Evolutionary conservation across 306 rosid genomes (phyloP).

Genomic region (Castanopsis chinensis): DNA sequence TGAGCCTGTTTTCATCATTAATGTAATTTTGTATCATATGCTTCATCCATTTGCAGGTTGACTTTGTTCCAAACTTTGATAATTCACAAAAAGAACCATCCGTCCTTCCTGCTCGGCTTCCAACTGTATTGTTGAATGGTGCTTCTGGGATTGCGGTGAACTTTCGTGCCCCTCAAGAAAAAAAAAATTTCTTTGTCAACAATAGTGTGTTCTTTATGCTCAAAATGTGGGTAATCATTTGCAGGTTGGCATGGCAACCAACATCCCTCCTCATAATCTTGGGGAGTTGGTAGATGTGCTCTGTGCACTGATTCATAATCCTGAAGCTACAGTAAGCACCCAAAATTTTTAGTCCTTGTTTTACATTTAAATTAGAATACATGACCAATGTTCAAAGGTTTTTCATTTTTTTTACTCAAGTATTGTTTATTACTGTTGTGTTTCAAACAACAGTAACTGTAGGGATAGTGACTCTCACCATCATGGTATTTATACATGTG

Average conservation of each 20-base stretch:
- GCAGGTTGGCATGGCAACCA: conserved; percentile 99
- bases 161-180: conserved; percentile 3
- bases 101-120: conserved; percentile 91
- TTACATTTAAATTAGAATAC: background rate
- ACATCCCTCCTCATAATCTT: conserved; percentile 97
- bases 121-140: conserved; percentile 86
- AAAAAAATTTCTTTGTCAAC: background rate
- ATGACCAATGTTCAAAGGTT: background rate
- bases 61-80: conserved; percentile 90
- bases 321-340: conserved; percentile 87
- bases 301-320: conserved; percentile 80
- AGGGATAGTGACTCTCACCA: background rate
- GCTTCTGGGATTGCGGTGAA: conserved; percentile 98
- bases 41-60: conserved; percentile 58
- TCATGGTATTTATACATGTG: background rate
- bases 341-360: background rate
- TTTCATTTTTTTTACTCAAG: background rate
- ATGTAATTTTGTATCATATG: conserved; percentile 12
- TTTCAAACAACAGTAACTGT: background rate
- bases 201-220: conserved; percentile 16
- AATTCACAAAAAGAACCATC: conserved; percentile 93
- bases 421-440: background rate
- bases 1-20: conserved; percentile 13
- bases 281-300: conserved; percentile 93
- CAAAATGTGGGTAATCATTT: conserved; percentile 15